phyloP scores from a whole-genome alignment of 345 rosid genomes.

The Pseudoturritis turrita region DNA sequence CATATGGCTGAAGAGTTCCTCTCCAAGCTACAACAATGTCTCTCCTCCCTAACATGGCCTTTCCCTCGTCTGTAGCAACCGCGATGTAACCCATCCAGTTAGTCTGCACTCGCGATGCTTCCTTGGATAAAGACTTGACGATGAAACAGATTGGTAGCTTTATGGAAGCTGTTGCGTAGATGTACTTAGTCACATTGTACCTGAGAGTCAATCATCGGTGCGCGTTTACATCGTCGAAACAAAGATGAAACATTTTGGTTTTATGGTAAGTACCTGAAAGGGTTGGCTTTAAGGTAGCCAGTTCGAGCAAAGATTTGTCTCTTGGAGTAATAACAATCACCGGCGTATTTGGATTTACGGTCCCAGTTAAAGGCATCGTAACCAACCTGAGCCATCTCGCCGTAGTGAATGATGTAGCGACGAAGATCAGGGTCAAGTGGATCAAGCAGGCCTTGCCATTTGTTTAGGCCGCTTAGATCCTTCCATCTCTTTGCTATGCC shows the following conservation, averaged over 20 bases:
- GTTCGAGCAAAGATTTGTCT: slow-evolving; percentile 23
- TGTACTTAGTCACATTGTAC: slow-evolving; percentile 45
- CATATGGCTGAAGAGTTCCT: slow-evolving; percentile 40
- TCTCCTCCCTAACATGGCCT: slow-evolving; percentile 46
- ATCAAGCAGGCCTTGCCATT: slow-evolving; percentile 55
- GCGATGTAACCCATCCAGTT: slow-evolving; percentile 62
- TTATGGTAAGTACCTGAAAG: slow-evolving; percentile 23
- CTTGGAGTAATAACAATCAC: slow-evolving; percentile 33
- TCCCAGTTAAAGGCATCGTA: slow-evolving; percentile 41
- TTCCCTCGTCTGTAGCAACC: slow-evolving; percentile 47
- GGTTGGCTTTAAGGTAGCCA: slow-evolving; percentile 31
- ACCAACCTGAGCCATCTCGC: slow-evolving; percentile 45
- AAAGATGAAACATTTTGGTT: background rate
- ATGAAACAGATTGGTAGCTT: slow-evolving; percentile 35
- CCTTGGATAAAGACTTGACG: slow-evolving; percentile 31
- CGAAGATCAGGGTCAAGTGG: slow-evolving; percentile 80
- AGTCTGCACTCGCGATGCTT: slow-evolving; percentile 37
- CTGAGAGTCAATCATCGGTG: background rate
- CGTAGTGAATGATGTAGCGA: slow-evolving; percentile 60
- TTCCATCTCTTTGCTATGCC: slow-evolving; percentile 55
- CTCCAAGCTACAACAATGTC: slow-evolving; percentile 50
- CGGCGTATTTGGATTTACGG: slow-evolving; percentile 33
- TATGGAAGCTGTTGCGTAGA: slow-evolving; percentile 50
- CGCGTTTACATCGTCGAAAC: background rate
- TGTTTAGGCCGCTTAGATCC: slow-evolving; percentile 48